Percentiles rank a stretch among this genome's conserved stretches.
phyloP scores from a whole-genome alignment of 2,329 filamentous ascomycete species.

The Xylaria hypoxylon region DNA sequence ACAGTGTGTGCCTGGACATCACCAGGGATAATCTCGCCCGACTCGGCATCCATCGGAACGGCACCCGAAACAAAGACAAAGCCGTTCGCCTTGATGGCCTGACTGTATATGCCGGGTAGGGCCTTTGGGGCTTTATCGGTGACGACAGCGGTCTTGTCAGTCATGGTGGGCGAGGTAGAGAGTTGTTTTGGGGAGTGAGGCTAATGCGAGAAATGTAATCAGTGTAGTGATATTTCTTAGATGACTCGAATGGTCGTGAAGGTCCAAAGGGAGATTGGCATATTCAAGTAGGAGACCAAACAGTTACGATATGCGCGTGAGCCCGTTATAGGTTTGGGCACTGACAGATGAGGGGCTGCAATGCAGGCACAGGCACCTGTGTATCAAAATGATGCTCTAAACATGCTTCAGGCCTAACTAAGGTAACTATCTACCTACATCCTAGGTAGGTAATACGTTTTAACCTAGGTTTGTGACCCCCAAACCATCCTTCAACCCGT shows the following conservation, averaged over 20 bases:
- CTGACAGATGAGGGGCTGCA: too few species aligned
- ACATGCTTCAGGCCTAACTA: too few species aligned
- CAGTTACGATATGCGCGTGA: too few species aligned
- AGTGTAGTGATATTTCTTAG: not conserved
- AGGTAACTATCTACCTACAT: not conserved
- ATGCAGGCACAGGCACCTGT: too few species aligned
- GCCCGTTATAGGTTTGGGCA: not conserved
- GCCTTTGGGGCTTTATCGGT: constrained; percentile 58
- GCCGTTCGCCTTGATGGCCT: constrained; percentile 74
- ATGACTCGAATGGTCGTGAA: not conserved
- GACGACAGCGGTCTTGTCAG: constrained; percentile 53
- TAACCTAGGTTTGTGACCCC: constrained; percentile 5
- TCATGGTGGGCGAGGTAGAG: constrained; percentile 42
- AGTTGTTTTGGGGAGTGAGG: constrained; percentile 8
- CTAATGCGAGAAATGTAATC: constrained; percentile 20
- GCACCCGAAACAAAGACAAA: constrained; percentile 79
- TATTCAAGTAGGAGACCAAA: not conserved
- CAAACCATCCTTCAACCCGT: not conserved
- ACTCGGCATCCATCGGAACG: constrained; percentile 71
- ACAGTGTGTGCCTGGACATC: constrained; percentile 74
- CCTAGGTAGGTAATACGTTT: not conserved
- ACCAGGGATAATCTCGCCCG: constrained; percentile 70
- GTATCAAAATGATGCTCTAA: too few species aligned
- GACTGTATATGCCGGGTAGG: constrained; percentile 56
- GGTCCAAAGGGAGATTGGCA: not conserved